Evolutionary conservation across 495 filamentous ascomycete genomes (phyloP).

Genomic region (Glarea lozoyensis): DNA sequence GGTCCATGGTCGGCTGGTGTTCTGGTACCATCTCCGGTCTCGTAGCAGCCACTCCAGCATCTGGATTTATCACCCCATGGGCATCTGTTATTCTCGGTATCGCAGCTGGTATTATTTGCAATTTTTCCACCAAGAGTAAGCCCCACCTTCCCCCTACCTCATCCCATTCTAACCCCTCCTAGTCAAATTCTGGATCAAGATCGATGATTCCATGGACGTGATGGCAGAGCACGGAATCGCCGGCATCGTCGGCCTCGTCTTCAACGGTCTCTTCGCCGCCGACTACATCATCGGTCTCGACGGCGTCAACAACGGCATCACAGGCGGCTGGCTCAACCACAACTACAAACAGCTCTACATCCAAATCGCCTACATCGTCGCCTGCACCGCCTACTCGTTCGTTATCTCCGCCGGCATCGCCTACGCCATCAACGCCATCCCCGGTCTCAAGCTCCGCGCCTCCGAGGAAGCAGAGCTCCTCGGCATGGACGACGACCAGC

Average conservation of each 20-base stretch:
- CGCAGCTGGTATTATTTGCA: slow-evolving; percentile 76
- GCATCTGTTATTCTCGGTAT: slow-evolving; percentile 79
- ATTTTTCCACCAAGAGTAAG: slow-evolving; percentile 83
- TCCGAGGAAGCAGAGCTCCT: slow-evolving; percentile 94
- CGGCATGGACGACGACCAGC: slow-evolving; percentile 98
- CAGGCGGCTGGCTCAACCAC: slow-evolving; percentile 80
- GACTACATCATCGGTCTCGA: slow-evolving; percentile 88
- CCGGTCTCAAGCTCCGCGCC: slow-evolving; percentile 85
- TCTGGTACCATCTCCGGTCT: slow-evolving; percentile 86
- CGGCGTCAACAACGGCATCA: slow-evolving; percentile 73
- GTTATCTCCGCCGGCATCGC: slow-evolving; percentile 77
- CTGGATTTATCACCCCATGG: slow-evolving; percentile 84
- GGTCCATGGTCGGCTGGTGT: slow-evolving; percentile 99
- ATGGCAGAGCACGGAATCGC: slow-evolving; percentile 96
- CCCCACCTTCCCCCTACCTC: slow-evolving; percentile 23
- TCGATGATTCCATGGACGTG: slow-evolving; percentile 96
- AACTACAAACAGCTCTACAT: slow-evolving; percentile 87
- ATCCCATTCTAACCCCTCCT: slow-evolving; percentile 22
- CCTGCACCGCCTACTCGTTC: slow-evolving; percentile 68
- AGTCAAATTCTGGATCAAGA: slow-evolving; percentile 92
- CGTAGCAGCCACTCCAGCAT: slow-evolving; percentile 85
- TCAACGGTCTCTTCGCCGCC: slow-evolving; percentile 87
- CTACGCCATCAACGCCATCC: slow-evolving; percentile 74
- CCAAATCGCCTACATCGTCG: slow-evolving; percentile 83
- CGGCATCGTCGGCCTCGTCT: slow-evolving; percentile 84